Conservation (phyloP, 2,329 filamentous ascomycete genomes). For the Colletotrichum sp. region DNA sequence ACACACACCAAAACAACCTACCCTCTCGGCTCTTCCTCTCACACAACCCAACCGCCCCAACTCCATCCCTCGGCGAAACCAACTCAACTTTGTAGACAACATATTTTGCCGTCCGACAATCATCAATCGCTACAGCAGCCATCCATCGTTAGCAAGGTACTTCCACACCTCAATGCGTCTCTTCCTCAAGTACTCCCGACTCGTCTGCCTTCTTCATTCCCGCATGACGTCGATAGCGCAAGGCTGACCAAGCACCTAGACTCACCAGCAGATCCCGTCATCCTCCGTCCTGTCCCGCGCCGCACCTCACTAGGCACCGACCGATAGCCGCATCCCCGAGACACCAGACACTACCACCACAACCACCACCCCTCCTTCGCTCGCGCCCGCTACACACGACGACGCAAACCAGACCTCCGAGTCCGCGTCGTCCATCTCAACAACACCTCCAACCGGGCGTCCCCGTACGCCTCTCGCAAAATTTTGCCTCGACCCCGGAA, state of each 20-base stretch:
- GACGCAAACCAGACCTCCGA: neutral
- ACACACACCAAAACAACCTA: neutral
- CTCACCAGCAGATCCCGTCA: constrained; percentile 12
- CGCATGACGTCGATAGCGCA: constrained; percentile 17
- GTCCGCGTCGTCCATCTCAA: neutral
- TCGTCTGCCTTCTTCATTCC: neutral
- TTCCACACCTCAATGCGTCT: neutral
- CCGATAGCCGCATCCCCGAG: constrained; percentile 7
- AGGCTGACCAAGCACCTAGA: constrained; percentile 8
- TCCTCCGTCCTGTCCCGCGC: constrained; percentile 6
- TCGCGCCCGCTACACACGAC: neutral
- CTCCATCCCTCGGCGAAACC: neutral
- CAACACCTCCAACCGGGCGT: neutral
- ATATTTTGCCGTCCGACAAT: neutral
- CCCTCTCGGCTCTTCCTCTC: neutral
- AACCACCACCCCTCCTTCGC: neutral
- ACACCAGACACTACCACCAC: neutral
- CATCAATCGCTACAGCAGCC: neutral
- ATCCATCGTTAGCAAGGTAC: neutral
- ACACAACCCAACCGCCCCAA: neutral
- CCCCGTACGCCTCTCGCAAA: neutral
- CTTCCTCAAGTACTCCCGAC: neutral
- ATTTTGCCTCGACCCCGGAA: neutral
- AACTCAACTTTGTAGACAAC: neutral
- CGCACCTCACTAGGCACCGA: neutral